Evolutionary conservation across 2,329 filamentous ascomycete species (phyloP), one percentile per base, ranked within the genome.

Genomic region (Exophiala sp.): DNA sequence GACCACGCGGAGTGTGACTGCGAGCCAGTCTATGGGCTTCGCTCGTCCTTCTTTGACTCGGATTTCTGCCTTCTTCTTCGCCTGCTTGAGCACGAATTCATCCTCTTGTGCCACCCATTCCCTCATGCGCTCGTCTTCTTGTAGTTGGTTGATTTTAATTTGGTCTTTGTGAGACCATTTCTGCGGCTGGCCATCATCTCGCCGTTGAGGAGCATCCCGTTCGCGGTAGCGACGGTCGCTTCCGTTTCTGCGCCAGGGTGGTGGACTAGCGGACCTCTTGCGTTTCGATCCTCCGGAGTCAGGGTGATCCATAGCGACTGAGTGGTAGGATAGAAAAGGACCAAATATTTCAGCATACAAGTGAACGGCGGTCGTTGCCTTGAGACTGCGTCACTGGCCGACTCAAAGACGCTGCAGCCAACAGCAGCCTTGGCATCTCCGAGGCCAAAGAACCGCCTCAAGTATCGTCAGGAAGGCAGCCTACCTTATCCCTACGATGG

Each of bases 31-130:
- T 63, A 97, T 91, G 8, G 91, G 86, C 64, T 88, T 90, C 48
- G 91, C 90, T 59, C 94, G 82, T 9, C 86, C 86, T 68, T 94
- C 90, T 60, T 89, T 87, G 39, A 97, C 89, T 34, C 93, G 85
- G 60, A 98, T 94, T 58, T 90, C 87, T 35, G 93, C 91, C 74
- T 96, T 97, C 74, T 94, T 97, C 76, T 97, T 98, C 40, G 91
- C 86, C 70, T 98, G 93, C 69, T 89, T 90, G 63, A 98, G 74
- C 49, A 97, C 93, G 64, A 98, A 98, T 58, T 85, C 83, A 72
- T 98, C 93, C 68, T 98, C 93, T 62, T 95, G 87, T 45, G 91
- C 87, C 16, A 97, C 87, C 76, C 93, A 98, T 64, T 85, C 79
- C 21, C 82, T 77, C 58, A 83, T 85, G 64, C 88, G 84, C 64